Evolutionary conservation across 345 rosid genomes (phyloP), one percentile per base, ranked within the genome.

Genomic region (Acer yangbiense): DNA sequence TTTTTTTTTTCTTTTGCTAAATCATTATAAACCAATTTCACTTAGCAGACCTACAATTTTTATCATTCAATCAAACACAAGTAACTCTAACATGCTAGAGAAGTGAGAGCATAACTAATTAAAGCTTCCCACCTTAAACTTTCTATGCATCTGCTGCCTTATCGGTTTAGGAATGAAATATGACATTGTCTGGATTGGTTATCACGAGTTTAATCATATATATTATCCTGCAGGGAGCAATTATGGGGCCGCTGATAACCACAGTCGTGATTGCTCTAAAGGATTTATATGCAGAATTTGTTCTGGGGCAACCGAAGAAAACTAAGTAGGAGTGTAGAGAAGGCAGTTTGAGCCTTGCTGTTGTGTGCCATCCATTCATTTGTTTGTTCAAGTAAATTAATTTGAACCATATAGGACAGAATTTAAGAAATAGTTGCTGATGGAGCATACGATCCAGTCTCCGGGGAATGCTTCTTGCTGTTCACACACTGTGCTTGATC

Each of bases 191-290:
- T 60, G 27, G 25, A n/a, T 46, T 11, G 46, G 8, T 1, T 60
- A 60, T 21, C 12, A 20, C 3, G 27, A 60, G 17, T 48, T 46
- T 74, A 21, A 64, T 64, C 12, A 7, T 71, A 8, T 29, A 14
- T 68, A 14, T 72, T 32, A 27, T 66, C 48, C 68, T 69, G 75
- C 87, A 96, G 99, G 98, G 99, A 80, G 99, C 99, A 41, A 94
- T 96, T 66, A 96, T 94, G 98, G 99, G 98, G 5, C 99, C 99
- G 2, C 84, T 96, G 84, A 92, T 96, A 79, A 94, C 98, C 7
- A 96, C 98, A 0, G 97, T 94, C 64, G 89, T 96, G 79, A 90
- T 96, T 13, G 98, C 94, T 16, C 86, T 96, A 20, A 96, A 96
- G 87, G 97, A 96, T 88, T 76, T 96, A 71, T 96, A 96, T 52